Percentiles rank a stretch among this genome's conserved stretches.
These are phyloP conservation scores for Candida saitoana DNA, from an alignment of 805 yeast species.

Conservation along the genomic window DNA sequence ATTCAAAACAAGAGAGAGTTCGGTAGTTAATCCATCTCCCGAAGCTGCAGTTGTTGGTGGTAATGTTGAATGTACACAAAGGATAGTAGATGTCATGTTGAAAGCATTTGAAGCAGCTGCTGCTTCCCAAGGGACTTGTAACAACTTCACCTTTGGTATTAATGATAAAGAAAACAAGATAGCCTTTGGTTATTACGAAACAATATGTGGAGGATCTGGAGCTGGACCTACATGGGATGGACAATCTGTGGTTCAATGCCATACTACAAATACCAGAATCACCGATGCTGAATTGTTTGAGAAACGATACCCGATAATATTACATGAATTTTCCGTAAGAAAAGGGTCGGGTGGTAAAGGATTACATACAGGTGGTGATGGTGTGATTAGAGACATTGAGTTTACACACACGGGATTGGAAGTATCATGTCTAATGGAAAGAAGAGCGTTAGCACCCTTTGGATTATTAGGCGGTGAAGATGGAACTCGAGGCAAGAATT, in stretches of 20 bases:
- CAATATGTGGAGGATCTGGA: constrained; percentile 95
- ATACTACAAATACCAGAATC: constrained; percentile 90
- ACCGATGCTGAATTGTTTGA: constrained; percentile 90
- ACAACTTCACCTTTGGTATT: constrained; percentile 87
- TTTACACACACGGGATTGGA: constrained; percentile 47
- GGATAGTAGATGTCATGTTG: constrained; percentile 84
- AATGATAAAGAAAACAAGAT: constrained; percentile 52
- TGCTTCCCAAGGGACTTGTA: constrained; percentile 94
- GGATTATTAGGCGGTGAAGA: constrained; percentile 81
- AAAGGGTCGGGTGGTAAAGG: constrained; percentile 80
- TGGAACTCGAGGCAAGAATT: constrained; percentile 62
- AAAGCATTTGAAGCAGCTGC: constrained; percentile 88
- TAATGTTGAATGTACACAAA: constrained; percentile 90
- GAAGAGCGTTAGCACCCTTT: constrained; percentile 80
- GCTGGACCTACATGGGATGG: constrained; percentile 88
- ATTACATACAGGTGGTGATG: constrained; percentile 71
- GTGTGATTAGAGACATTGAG: constrained; percentile 81
- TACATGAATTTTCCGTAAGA: constrained; percentile 69
- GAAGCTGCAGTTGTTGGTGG: constrained; percentile 92
- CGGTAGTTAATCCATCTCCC: constrained; percentile 62
- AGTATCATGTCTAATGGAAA: constrained; percentile 79
- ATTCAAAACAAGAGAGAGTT: constrained; percentile 40
- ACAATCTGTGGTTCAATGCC: constrained; percentile 85
- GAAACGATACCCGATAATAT: constrained; percentile 77
- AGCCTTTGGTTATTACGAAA: constrained; percentile 89